Evolutionary conservation across 768 basidiomycete genomes (phyloP), one percentile per base, ranked within the genome.

Genomic region (Xerocomellus amylosporus): DNA sequence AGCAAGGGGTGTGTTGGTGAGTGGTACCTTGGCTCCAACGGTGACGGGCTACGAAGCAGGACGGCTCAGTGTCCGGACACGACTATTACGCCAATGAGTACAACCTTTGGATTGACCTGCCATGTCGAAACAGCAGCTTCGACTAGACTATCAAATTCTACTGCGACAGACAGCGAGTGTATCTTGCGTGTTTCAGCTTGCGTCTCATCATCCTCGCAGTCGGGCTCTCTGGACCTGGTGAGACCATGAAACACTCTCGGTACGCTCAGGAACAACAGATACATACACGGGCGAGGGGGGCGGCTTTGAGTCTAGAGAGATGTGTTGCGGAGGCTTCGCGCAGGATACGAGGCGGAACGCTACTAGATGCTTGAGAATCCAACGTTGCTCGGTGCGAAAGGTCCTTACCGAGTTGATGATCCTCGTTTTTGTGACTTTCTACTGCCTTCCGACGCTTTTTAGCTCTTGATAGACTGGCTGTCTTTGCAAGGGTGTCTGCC

Each of bases 331-430:
- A 19, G 14, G 26, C 49, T 58, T 59, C 52, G 36, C 58, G 47
- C 58, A 61, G 2, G 82, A 83, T 15, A 83, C 56, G 20, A 84
- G 74, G 15, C 80, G 77, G 57, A 84, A 83, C 31, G 67, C 80
- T 83, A 34, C 19, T 34, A 33, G 28, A 37, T 28, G 28, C 13
- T 42, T 48, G 20, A 50, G 33, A 33, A 31, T 4, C 19, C 28
- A 43, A 42, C 59, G 24, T 3, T 30, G 0, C 39, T 17, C 30
- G 33, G n/a, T 33, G 37, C 10, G 33, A 15, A 37, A 5, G 14
- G 33, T n/a, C 51, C 58, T 24, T 46, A 56, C 50, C 28, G 28
- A 47, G 44, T 8, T 44, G 33, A 10, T 22, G 22, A 4, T 49
- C 47, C 10, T 55, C 39, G 22, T 38, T 15, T 5, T 22, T 6